Base-by-base conservation (phyloP, 805 yeast genomes). In the Wickerhamiella bombiphila region DNA sequence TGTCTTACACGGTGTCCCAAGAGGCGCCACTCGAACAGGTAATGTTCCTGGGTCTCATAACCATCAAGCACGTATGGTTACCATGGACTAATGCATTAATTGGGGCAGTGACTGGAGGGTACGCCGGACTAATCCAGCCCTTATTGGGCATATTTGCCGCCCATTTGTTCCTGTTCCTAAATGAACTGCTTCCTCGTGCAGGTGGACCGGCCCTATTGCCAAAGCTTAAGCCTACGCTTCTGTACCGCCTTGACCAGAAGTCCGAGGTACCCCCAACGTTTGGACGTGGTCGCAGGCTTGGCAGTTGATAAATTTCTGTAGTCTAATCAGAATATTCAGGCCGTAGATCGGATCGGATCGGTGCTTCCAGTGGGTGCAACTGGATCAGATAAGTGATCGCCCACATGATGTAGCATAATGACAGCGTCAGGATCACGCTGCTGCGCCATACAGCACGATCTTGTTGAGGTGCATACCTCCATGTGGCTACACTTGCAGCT, bases 381-480 rank as follows among this genome's bases (percentile, higher is more conserved):
- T 86, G 96, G 25, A 64, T 68, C 47, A 85, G 65, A 55, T 83
- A 85, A 5, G 96, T 85, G 52, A 85, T 76, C 22, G 95, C 96
- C 93, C 93, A 80, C 86, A 80, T 76, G 53, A 80, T 64, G 57
- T 69, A 80, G 63, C 80, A 76, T 86, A 80, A 76, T 17, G 82
- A 69, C 48, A 80, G 57, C 6, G 81, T 69, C 45, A 80, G 64
- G 35, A 76, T 72, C 29, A 59, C 75, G 17, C 82, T 74, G 46
- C 80, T 73, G 61, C 85, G 69, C 82, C 83, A 56, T n/a, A 59
- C 63, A n/a, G 68, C 71, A 26, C 42, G 50, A 56, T 83, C 80
- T 49, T 76, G 70, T 59, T 78, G 77, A 33, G 96, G 95, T 6
- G 95, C 93, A 57, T 74, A 66, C 37, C 68, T 62, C 96, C 96